Evolutionary conservation across 257 asterid species (phyloP), one percentile per base, ranked within the genome.

Genomic region (Knoxia roxburghii): DNA sequence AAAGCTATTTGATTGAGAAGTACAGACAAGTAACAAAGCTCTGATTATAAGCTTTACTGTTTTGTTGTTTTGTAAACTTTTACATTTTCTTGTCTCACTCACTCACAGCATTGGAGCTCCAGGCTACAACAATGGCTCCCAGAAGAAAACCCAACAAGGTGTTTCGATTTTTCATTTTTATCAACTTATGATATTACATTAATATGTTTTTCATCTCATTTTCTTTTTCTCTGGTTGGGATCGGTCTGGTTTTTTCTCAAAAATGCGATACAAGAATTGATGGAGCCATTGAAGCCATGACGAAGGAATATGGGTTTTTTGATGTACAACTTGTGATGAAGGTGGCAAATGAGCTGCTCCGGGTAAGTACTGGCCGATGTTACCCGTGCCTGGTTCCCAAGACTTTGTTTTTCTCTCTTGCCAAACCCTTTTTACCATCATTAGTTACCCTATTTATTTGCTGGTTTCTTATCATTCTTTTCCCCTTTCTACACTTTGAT

Each of bases 241-340:
- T 14, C 7, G 48, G 33, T 30, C 37, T 8, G 21, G 46, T 40
- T 57, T 56, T 12, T 1, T 27, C 61, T 43, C 73, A 77, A 78
- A 13, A 8, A 0, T 2, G 75, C 4, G 17, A 23, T 20, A 70
- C 64, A 27, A 65, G 79, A 62, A 69, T 77, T 65, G 78, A 77
- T 18, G 76, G 61, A 24, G 82, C 79, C 12, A 23, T 71, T 54
- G 79, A 70, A 48, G 69, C 76, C 35, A 77, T 77, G 82, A 61
- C 51, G 71, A 32, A 30, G 21, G 45, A 40, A 3, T 67, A 59
- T 3, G 82, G 82, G 4, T 73, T 77, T 33, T 0, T 21, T 2
- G 79, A 68, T 18, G 65, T 5, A 26, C 51, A 63, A 7, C 40
- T 70, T 8, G 32, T 73, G 1, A 64, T 5, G 50, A 26, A 24